Evolutionary conservation across 148 eudicot genomes (phyloP), one percentile per base, ranked within the genome.

Genomic region (Camellia lanceoleosa): DNA sequence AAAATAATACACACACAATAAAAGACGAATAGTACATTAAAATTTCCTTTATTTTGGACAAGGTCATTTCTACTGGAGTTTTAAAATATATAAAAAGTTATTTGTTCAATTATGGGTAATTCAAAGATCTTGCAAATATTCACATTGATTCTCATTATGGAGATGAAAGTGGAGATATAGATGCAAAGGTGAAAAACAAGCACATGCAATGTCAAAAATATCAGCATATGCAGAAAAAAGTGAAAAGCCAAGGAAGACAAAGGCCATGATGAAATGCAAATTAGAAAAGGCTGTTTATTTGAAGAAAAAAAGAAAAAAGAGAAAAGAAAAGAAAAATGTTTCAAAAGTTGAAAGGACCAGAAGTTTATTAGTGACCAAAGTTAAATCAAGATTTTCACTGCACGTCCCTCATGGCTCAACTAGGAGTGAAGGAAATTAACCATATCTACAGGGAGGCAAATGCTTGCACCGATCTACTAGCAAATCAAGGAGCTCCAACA

Each of bases 201-300:
- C 78, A 74, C 79, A 74, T 67, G 64, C 68, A 80, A 66, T 7
- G 18, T 16, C 51, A 67, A 42, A 74, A 0, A n/a, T 1, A 63
- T 9, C 16, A 23, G 38, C 38, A 56, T 11, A 74, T 14, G 30
- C 15, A 6, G 11, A 65, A 80, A 55, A 42, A 74, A 10, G 5
- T 18, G 58, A 20, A 74, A 66, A 74, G 67, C 42, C 54, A 66
- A 74, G 73, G 46, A 66, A 52, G 63, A 74, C 73, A 23, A 66
- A 65, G 13, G 23, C 3, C 10, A 70, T 13, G 63, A 38, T 12
- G 65, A 49, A 41, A 51, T n/a, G 18, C 30, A 74, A 74, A 7
- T 47, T 58, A 20, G 16, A 77, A 9, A 20, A 6, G 71, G 5
- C 71, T 12, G 38, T 12, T 20, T 59, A 49, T 3, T 42, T 3